These are phyloP conservation scores for Eimeria maxima DNA, from an alignment of 169 alveolate genomes.

Conservation along the genomic window DNA sequence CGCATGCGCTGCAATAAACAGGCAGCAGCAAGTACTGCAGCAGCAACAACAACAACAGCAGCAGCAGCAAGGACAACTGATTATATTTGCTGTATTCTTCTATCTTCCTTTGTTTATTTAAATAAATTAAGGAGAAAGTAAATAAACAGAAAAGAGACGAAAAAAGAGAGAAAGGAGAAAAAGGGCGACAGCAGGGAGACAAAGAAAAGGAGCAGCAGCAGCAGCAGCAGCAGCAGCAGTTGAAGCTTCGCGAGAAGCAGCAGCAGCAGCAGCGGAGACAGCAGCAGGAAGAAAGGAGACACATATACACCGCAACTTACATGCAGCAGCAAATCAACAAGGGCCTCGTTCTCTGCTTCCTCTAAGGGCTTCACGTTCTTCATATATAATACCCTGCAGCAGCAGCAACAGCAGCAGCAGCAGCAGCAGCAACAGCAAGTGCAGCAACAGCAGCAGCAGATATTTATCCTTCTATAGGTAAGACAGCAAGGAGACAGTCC, in stretches of 20 bases:
- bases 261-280: too few relatives aligned
- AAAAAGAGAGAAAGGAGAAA: not conserved
- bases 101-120: too few relatives aligned
- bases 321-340: slow-evolving; percentile 23
- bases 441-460: too few relatives aligned
- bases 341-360: slow-evolving; percentile 4
- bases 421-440: slow-evolving; percentile 11
- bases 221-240: too few relatives aligned
- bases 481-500: slow-evolving; percentile 58
- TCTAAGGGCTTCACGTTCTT: slow-evolving; percentile 5
- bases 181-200: not conserved
- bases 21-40: slow-evolving; percentile 63
- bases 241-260: too few relatives aligned
- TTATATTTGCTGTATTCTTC: too few relatives aligned
- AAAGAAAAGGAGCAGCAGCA: too few relatives aligned
- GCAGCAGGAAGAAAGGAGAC: too few relatives aligned
- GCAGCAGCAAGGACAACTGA: slow-evolving; percentile 24
- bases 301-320: not conserved
- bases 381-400: too few relatives aligned
- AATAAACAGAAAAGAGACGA: too few relatives aligned
- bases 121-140: too few relatives aligned
- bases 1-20: slow-evolving; percentile 51
- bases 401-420: slow-evolving; percentile 40
- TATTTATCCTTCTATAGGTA: too few relatives aligned
- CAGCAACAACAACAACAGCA: slow-evolving; percentile 40